These are phyloP conservation scores for Dictyostelium brefeldianum DNA, from an alignment of 78 protist species.

Conservation along the genomic window DNA sequence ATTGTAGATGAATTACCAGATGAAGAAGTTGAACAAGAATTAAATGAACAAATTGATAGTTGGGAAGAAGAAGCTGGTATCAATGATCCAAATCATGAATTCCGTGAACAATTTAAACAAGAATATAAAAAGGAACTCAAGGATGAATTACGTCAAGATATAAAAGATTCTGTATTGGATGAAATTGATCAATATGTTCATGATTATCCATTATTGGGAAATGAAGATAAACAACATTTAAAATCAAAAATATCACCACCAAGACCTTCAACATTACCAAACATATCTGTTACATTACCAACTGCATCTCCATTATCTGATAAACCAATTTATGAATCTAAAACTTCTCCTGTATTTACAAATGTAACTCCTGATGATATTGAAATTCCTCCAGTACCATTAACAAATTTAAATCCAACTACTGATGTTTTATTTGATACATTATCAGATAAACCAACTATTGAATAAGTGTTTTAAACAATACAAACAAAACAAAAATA, in stretches of 20 bases:
- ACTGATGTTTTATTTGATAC: background rate
- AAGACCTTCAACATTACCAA: background rate
- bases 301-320: no score
- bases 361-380: no score
- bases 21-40: background rate
- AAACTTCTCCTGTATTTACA: no score
- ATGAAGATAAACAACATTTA: no score
- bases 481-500: background rate
- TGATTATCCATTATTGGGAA: no score
- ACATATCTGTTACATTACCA: background rate
- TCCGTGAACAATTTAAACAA: background rate
- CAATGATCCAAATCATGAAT: background rate
- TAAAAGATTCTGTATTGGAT: background rate
- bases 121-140: background rate
- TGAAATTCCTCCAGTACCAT: no score
- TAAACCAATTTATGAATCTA: no score
- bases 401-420: no score
- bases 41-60: slow-evolving; percentile 1
- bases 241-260: background rate
- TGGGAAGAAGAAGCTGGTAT: slow-evolving; percentile 8
- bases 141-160: background rate
- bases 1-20: slow-evolving; percentile 11
- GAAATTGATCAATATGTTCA: background rate
- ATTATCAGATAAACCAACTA: slow-evolving; percentile 18
- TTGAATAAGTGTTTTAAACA: slow-evolving; percentile 2